Evolutionary conservation across 2,329 filamentous ascomycete species (phyloP).

Genomic region (Aspergillus sp.): DNA sequence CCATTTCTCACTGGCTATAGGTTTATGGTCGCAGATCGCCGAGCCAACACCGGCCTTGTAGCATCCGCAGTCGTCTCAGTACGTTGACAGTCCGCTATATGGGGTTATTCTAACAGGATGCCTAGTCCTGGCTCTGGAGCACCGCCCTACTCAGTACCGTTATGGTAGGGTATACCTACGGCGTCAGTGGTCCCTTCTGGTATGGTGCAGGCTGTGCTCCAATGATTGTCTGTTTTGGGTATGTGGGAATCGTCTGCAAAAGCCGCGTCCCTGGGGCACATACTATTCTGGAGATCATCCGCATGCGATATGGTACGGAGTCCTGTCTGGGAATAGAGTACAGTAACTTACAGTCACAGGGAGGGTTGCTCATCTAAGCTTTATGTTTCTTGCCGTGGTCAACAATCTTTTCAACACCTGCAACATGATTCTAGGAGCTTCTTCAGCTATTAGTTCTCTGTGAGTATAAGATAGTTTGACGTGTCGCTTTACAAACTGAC

Average conservation of each 20-base stretch:
- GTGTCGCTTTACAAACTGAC: too few relatives aligned
- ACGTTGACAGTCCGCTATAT: too few relatives aligned
- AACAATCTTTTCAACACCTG: slow-evolving; percentile 56
- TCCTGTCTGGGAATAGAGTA: not conserved
- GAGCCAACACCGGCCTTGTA: slow-evolving; percentile 52
- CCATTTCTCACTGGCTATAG: slow-evolving; percentile 18
- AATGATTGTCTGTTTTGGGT: slow-evolving; percentile 58
- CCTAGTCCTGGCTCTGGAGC: slow-evolving; percentile 53
- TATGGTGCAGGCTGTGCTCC: slow-evolving; percentile 57
- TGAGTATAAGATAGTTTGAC: too few relatives aligned
- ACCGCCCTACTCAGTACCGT: slow-evolving; percentile 53
- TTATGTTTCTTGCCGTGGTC: slow-evolving; percentile 53
- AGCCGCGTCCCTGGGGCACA: slow-evolving; percentile 55
- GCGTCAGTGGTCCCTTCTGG: slow-evolving; percentile 58
- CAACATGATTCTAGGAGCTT: slow-evolving; percentile 52
- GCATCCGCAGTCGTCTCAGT: slow-evolving; percentile 54
- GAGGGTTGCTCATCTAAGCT: slow-evolving; percentile 48
- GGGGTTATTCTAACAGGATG: too few relatives aligned
- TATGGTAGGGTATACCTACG: slow-evolving; percentile 55
- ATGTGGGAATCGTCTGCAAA: slow-evolving; percentile 48
- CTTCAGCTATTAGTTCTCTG: slow-evolving; percentile 41
- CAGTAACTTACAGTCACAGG: not conserved
- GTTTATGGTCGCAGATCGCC: slow-evolving; percentile 56
- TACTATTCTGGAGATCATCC: slow-evolving; percentile 54
- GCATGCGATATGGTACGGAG: slow-evolving; percentile 48